Evolutionary conservation across 1,284 basidiomycete species (phyloP), one percentile per base, ranked within the genome.

Genomic region (Wolfiporia cocos): DNA sequence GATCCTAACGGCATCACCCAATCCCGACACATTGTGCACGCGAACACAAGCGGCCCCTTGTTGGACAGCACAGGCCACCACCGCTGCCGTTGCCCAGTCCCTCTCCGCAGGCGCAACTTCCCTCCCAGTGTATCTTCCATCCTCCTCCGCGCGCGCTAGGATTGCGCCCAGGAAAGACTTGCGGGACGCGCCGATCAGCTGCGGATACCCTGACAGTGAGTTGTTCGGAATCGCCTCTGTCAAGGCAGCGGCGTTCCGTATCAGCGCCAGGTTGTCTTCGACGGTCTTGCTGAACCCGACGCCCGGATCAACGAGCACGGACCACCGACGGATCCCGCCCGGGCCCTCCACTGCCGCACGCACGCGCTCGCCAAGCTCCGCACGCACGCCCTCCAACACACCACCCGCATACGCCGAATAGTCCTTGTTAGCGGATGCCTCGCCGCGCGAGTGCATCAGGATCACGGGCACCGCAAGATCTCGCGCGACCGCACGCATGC

Each of bases 201-300:
- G 63, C 0, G 92, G 86, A 49, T 77, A 89, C 4, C 78, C 78
- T 5, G 63, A 59, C 12, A 92, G 64, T 7, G 71, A 66, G 50
- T 87, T 86, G 60, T 34, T 70, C 44, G 15, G 47, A 20, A 60
- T 49, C 40, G 32, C 37, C 14, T 73, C 64, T 0, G 76, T 75
- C 24, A 90, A 58, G 15, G 59, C 54, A 0, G 64, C 53, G 2
- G 83, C 70, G 28, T 74, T 54, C 5, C 80, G 70, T 37, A 96
- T 62, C 4, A 96, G 57, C 44, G 72, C 69, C 19, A 95, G 52
- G 62, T 96, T 95, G 3, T 78, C 90, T 17, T 81, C 70, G 1
- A 83, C 62, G 0, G 81, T 77, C 65, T 99, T 99, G 58, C 94
- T 95, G 60, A 98, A 99, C 5, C 96, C 95, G 39, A 99, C 70